phyloP scores from a whole-genome alignment of 2,329 filamentous ascomycete genomes.

The Chaetomiaceae sp. region DNA sequence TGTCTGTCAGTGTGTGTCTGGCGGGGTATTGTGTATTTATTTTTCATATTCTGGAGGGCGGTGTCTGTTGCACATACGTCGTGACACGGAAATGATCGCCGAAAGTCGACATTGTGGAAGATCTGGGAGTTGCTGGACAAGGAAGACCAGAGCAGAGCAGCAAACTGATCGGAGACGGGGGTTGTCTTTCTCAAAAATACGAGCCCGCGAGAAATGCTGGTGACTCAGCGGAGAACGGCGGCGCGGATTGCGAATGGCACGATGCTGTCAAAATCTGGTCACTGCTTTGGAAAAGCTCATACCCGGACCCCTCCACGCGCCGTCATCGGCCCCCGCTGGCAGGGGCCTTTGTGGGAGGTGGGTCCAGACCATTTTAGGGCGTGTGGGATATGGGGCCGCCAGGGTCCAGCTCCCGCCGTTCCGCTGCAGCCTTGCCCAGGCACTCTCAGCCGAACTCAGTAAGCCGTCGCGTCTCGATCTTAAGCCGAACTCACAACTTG shows the following conservation, averaged over 20 bases:
- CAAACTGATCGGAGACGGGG: neutral
- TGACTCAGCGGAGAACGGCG: constrained; percentile 16
- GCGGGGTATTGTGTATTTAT: neutral
- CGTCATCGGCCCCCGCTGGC: constrained; percentile 24
- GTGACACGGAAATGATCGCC: constrained; percentile 77
- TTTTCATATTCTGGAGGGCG: too few relatives aligned
- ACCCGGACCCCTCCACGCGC: constrained; percentile 22
- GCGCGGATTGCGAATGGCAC: neutral
- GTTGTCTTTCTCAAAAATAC: neutral
- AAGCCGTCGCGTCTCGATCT: too few relatives aligned
- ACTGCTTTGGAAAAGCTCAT: constrained; percentile 17
- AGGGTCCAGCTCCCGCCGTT: neutral
- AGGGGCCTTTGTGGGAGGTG: constrained; percentile 4
- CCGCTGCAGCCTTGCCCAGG: neutral
- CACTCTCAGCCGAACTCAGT: too few relatives aligned
- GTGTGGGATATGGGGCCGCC: neutral
- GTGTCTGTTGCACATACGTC: constrained; percentile 59
- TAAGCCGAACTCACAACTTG: too few relatives aligned
- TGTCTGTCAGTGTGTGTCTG: constrained; percentile 3
- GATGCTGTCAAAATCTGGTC: neutral
- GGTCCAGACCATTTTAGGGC: neutral
- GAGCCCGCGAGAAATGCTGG: neutral
- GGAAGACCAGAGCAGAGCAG: neutral
- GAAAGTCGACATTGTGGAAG: constrained; percentile 73
- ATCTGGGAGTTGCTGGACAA: neutral